Evolutionary conservation across 495 filamentous ascomycete species (phyloP), one percentile per base, ranked within the genome.

Genomic region (Cryomyces minteri): DNA sequence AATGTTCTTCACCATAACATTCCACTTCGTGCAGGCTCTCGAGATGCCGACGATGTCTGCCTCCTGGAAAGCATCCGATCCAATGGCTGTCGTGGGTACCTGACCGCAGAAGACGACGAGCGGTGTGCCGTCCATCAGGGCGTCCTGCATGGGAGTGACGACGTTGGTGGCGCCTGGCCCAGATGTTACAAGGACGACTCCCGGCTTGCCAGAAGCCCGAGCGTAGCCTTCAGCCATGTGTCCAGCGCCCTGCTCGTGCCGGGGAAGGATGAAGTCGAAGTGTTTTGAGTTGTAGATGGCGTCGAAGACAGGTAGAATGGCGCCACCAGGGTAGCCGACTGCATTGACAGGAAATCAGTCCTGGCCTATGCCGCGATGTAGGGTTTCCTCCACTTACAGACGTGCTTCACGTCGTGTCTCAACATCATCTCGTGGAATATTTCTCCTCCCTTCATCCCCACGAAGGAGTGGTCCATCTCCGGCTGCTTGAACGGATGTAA

Each of bases 351-450:
- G 7, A 7, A 37, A 12, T 12, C 7, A 7, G 34, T 37, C 7
- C 34, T 7, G 7, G 7, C 12, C 34, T 43, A 48, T 43, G 31
- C n/a, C n/a, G n/a, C 34, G 7, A 7, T 7, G 34, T 12, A 37
- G 7, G 12, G 34, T 37, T 7, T 37, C 7, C 34, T 7, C 25
- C 30, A 57, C 62, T 40, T 53, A 65, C 62, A 65, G 55, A 95
- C 69, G 62, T 92, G 83, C 67, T 94, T 88, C 31, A 98, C 92
- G 49, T 68, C 75, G 50, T 88, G 85, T 56, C 90, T 69, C 37
- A 87, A 72, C 85, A 98, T 94, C 90, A 98, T 96, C 65, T 98
- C 88, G 56, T 98, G 87, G 69, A 98, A 94, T 50, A 98, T 96
- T 59, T 94, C 79, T 57, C 90, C 90, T 61, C 92, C 92, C 42